Base-by-base conservation (phyloP, 2,329 filamentous ascomycete species). In the Fusarium domesticum region DNA sequence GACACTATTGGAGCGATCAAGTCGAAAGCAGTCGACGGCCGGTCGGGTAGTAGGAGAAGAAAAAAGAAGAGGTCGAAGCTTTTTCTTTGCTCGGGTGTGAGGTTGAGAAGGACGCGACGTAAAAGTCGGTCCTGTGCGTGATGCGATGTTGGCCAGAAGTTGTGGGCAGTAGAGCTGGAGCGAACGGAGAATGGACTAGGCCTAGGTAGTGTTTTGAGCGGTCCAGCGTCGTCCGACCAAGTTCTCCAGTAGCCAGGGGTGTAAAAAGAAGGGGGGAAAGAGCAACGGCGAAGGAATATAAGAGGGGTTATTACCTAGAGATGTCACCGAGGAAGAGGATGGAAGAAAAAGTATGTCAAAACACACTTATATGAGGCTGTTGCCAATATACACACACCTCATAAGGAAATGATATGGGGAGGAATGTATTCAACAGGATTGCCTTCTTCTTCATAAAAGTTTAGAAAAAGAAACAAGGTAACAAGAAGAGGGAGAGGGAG, bases 11-110 rank as follows among this genome's bases (percentile, higher is more conserved):
- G 43, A 48, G 50, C 43, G 35, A 35, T 37, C 36, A n/a, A 28
- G 45, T 47, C 48, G 43, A 47, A 42, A 59, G 42, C 46, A 53
- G 45, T 52, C 44, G 51, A 54, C 48, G 52, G 46, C 47, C 50
- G 44, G 37, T 38, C 42, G 53, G 42, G 48, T 52, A 49, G 42
- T 8, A 12, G 23, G 23, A 10, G 14, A 28, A 28, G 23, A 28
- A 28, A 28, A 28, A 12, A 28, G 23, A 28, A 10, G 23, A 28
- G 23, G 23, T 28, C 14, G 23, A 28, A 28, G 14, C 23, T 28
- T 28, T 28, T 28, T 28, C 23, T 28, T 12, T 28, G 14, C 23
- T 28, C 23, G 23, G 23, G 7, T 4, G 10, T 12, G 23, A 10
- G 23, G 23, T 28, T 28, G 23, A 28, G 14, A 28, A 28, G 23